Evolutionary conservation across 306 rosid genomes (phyloP), one percentile per base, ranked within the genome.

Genomic region (Dalbergia oliveri): DNA sequence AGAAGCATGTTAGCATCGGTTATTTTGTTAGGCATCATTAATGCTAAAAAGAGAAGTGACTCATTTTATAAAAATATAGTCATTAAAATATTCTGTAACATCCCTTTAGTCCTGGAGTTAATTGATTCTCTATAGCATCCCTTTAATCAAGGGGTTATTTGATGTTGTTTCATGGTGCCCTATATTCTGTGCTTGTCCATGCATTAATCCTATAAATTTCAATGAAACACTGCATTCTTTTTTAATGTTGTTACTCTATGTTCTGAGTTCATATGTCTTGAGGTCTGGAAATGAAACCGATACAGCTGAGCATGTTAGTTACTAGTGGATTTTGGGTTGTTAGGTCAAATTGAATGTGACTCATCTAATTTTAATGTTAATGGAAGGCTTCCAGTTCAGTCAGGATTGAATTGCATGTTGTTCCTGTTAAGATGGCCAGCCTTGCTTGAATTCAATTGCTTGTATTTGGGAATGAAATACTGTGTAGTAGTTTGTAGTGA

Each of bases 401-500:
- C 44, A 8, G 6, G 26, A 11, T 43, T n/a, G 23, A 15, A 11
- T 8, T n/a, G 14, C 18, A 14, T 65, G 49, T 21, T 7, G 49
- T 65, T 37, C 26, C 56, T 50, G 56, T 50, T 50, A 12, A 50
- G 56, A 12, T 14, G 4, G 56, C 18, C 7, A 13, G 18, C 18
- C 49, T 37, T 37, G 50, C 31, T n/a, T 15, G 23, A 37, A 65
- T 35, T 15, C 21, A 8, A 13, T 65, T 37, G 50, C 47, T 65
- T 35, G 26, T 14, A 65, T 65, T 64, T 5, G 69, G 69, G 21
- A 35, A 64, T 64, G 49, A 64, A 64, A 37, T 64, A 37, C 6
- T 39, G 3, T 64, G 1, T 64, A 4, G 4, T 39, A 14, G 69
- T 37, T 64, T 64, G 26, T 21, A 21, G 12, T 4, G 13, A 13